A percentile compares a stretch with the other conserved stretches of the same genome.
These are phyloP conservation scores for Saccharomyces hybrid DNA, from an alignment of 1,139 yeast species.

Conservation along the genomic window DNA sequence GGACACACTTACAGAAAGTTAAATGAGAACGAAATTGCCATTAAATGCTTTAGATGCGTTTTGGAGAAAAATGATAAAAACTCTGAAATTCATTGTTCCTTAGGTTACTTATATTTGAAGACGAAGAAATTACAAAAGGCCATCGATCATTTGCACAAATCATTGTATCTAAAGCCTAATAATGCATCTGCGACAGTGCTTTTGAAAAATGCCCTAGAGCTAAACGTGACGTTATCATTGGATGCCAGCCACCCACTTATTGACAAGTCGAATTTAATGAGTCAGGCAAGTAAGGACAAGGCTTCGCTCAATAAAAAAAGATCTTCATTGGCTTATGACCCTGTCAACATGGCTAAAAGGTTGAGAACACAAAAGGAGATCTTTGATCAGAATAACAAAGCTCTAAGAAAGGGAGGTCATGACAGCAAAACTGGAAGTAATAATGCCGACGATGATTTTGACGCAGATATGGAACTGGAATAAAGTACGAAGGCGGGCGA, in stretches of 20 bases:
- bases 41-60: conserved; percentile 71
- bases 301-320: conserved; percentile 15
- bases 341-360: conserved; percentile 9
- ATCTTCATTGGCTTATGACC: conserved; percentile 10
- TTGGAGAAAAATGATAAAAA: conserved; percentile 63
- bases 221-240: conserved; percentile 37
- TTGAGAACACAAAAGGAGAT: conserved; percentile 8
- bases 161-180: conserved; percentile 69
- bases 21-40: conserved; percentile 56
- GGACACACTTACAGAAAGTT: conserved; percentile 84
- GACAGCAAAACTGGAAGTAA: not conserved
- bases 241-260: conserved; percentile 31
- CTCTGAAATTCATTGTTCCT: conserved; percentile 69
- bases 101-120: conserved; percentile 76
- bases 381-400: conserved; percentile 1
- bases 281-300: not conserved
- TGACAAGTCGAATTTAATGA: conserved; percentile 9
- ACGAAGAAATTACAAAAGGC: conserved; percentile 59
- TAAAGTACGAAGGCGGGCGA: conserved; percentile 1
- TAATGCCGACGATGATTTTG: conserved; percentile 6
- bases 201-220: conserved; percentile 70
- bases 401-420: not conserved
- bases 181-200: conserved; percentile 84
- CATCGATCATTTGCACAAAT: conserved; percentile 69
- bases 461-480: conserved; percentile 15